phyloP scores from a whole-genome alignment of 345 rosid genomes.

The Eucalyptus urophylla region DNA sequence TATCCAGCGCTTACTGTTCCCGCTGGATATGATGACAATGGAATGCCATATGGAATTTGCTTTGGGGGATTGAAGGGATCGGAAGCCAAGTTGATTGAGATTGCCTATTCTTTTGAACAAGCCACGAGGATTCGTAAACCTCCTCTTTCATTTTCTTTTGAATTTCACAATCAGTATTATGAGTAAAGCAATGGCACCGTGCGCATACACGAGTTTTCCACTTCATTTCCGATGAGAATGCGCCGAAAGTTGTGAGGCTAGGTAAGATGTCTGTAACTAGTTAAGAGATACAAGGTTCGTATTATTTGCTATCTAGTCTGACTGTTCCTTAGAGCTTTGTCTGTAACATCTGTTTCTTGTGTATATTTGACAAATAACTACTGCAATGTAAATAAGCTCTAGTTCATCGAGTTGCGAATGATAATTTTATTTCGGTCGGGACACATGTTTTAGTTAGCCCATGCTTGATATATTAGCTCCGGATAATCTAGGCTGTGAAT shows the following conservation, averaged over 20 bases:
- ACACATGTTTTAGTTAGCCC: not conserved
- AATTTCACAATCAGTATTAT: not conserved
- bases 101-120: conserved; percentile 22
- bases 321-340: not conserved
- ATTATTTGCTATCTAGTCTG: not conserved
- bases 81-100: not conserved
- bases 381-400: not conserved
- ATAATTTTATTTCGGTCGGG: not conserved
- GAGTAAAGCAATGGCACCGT: not conserved
- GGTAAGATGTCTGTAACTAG: not conserved
- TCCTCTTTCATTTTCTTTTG: not conserved
- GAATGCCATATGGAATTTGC: conserved; percentile 20
- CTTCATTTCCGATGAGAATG: not conserved
- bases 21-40: not conserved
- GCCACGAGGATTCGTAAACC: not conserved
- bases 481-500: not conserved
- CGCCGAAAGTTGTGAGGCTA: not conserved
- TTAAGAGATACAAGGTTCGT: not conserved
- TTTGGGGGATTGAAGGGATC: not conserved
- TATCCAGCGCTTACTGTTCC: conserved; percentile 10
- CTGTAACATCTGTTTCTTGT: not conserved
- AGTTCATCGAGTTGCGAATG: not conserved
- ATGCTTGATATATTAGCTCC: not conserved
- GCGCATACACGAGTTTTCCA: not conserved
- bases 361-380: not conserved